Percentiles rank a stretch among this genome's conserved stretches.
Conservation (phyloP, 176 grass and related monocot genomes). For the Oryza glumipatula region DNA sequence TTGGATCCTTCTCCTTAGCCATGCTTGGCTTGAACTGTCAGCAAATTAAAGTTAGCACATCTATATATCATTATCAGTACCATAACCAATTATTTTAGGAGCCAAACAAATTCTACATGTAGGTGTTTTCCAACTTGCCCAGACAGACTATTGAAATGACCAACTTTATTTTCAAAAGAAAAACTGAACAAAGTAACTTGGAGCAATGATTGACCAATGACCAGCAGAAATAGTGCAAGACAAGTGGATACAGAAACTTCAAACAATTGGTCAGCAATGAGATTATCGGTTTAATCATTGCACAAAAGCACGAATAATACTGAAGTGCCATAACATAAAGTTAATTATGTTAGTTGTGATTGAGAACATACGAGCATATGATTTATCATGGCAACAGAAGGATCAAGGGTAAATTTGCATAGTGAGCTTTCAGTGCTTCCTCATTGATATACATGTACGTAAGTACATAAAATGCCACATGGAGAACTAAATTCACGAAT, state of each 20-base stretch:
- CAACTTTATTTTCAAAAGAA: background rate
- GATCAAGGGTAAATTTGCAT: background rate
- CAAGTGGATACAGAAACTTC: background rate
- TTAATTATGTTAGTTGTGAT: background rate
- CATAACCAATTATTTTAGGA: background rate
- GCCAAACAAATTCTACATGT: background rate
- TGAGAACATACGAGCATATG: background rate
- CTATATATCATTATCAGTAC: background rate
- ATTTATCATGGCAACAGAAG: too few species aligned
- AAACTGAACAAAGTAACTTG: background rate
- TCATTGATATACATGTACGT: background rate
- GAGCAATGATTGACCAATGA: background rate
- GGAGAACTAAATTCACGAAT: background rate
- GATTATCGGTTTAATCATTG: background rate
- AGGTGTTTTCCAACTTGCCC: background rate
- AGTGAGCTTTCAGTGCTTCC: background rate
- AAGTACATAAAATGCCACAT: background rate
- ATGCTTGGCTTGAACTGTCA: slow-evolving; percentile 79
- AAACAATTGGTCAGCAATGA: background rate
- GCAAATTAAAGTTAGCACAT: slow-evolving; percentile 18
- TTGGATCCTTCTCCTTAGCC: slow-evolving; percentile 80
- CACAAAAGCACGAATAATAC: background rate
- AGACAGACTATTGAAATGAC: background rate
- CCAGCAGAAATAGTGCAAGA: background rate
- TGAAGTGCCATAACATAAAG: background rate